Base-by-base conservation (phyloP, 192 early-diverging fungal genomes). In the Helicostylum pulchrum region DNA sequence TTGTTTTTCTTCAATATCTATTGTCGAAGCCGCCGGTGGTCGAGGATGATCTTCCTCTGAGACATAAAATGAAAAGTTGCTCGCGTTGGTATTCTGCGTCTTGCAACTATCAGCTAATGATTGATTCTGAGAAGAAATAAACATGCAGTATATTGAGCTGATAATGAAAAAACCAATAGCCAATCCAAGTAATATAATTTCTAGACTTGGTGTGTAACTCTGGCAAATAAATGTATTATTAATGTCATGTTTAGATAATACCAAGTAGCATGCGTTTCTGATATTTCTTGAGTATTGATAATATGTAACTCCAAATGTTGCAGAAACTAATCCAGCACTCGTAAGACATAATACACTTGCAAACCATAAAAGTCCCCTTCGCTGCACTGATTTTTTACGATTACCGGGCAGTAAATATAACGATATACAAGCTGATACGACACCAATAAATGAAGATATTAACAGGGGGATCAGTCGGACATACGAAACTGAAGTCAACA, bases 391-490 rank as follows among this genome's bases (percentile, higher is more conserved):
- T 36, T 32, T 34, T 5, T 51, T 50, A 8, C 10, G n/a, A 14
- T 30, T 45, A 21, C 36, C 36, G 36, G 17, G 21, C 26, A 43
- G 11, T 26, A 43, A 12, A 36, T 26, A 49, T 12, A 51, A 17
- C 0, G 17, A 32, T 20, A 52, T 46, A 26, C 8, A 19, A 4
- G 49, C 48, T 21, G 48, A 20, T 12, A 17, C 6, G 5, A 51
- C 49, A 14, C 30, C 19, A 11, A 50, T 4, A 15, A 62, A 19
- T 26, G 61, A 46, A 42, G 11, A 31, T 47, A 49, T 20, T 8
- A 51, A 6, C n/a, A 62, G 31, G 17, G 61, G 48, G 17, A 62
- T 47, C 20, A 61, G 23, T n/a, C 59, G 59, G 15, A 61, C 44
- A 32, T 61, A 49, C 12, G 59, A 61, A 4, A 20, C 14, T 15